phyloP scores from a whole-genome alignment of 257 asterid species.

The Solanum appendiculatum region DNA sequence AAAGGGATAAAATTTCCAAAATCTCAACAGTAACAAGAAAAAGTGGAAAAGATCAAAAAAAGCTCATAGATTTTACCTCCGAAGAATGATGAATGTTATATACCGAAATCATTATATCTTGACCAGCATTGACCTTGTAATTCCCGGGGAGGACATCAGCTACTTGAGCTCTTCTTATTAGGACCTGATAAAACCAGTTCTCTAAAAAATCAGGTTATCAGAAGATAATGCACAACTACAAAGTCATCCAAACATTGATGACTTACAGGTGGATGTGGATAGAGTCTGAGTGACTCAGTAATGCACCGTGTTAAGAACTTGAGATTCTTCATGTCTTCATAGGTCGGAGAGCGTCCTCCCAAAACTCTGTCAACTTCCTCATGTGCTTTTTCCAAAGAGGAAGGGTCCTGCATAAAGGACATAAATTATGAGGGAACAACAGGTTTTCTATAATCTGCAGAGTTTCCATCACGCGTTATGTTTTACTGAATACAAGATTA shows the following conservation, averaged over 20 bases:
- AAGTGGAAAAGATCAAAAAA: background rate
- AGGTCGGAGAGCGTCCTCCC: slow-evolving; percentile 74
- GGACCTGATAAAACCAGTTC: slow-evolving; percentile 38
- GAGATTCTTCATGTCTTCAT: slow-evolving; percentile 72
- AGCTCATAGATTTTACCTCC: slow-evolving; percentile 33
- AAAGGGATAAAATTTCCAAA: background rate
- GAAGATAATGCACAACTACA: background rate
- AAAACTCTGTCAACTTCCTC: slow-evolving; percentile 83
- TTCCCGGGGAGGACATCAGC: slow-evolving; percentile 81
- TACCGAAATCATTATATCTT: slow-evolving; percentile 95
- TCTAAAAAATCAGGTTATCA: background rate
- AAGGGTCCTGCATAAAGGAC: slow-evolving; percentile 40
- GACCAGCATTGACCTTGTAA: slow-evolving; percentile 87
- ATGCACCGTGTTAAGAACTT: slow-evolving; percentile 84
- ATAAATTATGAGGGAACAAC: background rate
- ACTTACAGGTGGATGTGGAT: slow-evolving; percentile 97
- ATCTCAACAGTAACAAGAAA: background rate
- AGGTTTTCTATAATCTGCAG: background rate
- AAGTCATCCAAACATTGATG: background rate
- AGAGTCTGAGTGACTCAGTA: slow-evolving; percentile 81
- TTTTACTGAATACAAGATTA: background rate
- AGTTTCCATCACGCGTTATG: background rate
- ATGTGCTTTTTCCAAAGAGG: slow-evolving; percentile 64
- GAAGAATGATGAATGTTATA: slow-evolving; percentile 88
- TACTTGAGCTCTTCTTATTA: slow-evolving; percentile 76